phyloP scores from a whole-genome alignment of 371 early-diverging fungal species.

The Aphelidium insulamus region DNA sequence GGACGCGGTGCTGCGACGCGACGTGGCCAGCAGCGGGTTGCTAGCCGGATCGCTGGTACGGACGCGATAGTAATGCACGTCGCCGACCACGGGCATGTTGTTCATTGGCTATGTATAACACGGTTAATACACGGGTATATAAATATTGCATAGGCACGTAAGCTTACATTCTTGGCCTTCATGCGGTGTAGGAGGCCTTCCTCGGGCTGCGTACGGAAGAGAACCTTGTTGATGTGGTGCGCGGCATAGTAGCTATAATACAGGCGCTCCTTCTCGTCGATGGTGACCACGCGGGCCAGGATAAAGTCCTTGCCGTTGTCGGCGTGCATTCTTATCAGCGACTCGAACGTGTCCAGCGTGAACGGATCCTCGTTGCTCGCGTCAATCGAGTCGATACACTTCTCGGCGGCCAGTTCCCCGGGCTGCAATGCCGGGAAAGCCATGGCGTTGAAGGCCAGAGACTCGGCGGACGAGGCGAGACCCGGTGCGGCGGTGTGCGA shows the following conservation, averaged over 20 bases:
- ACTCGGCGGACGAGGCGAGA: too few relatives aligned
- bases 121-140: not conserved
- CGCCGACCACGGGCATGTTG: conserved; percentile 49
- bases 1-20: conserved; percentile 5
- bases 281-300: conserved; percentile 50
- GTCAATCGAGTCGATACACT: too few relatives aligned
- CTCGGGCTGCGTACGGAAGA: conserved; percentile 47
- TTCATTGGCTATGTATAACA: conserved; percentile 29
- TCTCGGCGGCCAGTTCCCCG: too few relatives aligned
- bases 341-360: conserved; percentile 46
- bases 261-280: conserved; percentile 31
- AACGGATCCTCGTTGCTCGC: conserved; percentile 62
- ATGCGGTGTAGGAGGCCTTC: conserved; percentile 48
- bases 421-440: too few relatives aligned
- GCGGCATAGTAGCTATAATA: conserved; percentile 43
- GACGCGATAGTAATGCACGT: conserved; percentile 39
- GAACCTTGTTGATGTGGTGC: conserved; percentile 54
- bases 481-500: too few relatives aligned
- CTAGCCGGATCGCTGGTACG: conserved; percentile 1
- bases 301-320: conserved; percentile 46
- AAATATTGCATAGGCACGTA: not conserved
- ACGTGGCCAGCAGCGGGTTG: not conserved
- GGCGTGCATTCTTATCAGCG: conserved; percentile 28
- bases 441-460: too few relatives aligned
- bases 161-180: conserved; percentile 51